phyloP scores from a whole-genome alignment of 2,329 filamentous ascomycete genomes.

The Xylariomycetidae sp. region DNA sequence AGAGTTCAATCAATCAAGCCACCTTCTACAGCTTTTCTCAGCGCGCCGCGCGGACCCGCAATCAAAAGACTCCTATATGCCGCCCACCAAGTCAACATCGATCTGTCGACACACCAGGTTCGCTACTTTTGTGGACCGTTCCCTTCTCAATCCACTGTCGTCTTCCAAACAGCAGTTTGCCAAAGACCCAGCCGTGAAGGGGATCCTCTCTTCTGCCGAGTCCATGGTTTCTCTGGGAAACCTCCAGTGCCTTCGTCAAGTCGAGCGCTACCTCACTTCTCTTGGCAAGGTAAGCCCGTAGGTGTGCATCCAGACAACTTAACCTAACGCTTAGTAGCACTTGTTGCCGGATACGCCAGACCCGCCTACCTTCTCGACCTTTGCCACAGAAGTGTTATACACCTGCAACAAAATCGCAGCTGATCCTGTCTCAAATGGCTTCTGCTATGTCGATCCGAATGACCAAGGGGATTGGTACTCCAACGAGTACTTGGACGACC shows the following conservation, averaged over 20 bases:
- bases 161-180: not conserved
- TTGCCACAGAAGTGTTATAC: too few relatives aligned
- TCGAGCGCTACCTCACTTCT: constrained; percentile 4
- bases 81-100: not conserved
- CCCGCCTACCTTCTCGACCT: too few relatives aligned
- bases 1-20: not conserved
- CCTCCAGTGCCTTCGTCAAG: constrained; percentile 1
- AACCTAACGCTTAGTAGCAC: not conserved
- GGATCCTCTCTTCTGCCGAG: constrained; percentile 2
- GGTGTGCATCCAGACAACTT: too few relatives aligned
- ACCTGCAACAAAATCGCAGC: too few relatives aligned
- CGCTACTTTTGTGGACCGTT: not conserved
- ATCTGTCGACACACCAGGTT: not conserved
- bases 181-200: constrained; percentile 1
- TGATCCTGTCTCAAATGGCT: too few relatives aligned
- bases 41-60: not conserved
- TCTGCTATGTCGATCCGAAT: too few relatives aligned
- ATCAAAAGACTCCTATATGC: not conserved
- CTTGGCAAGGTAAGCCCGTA: constrained; percentile 2
- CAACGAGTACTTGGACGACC: too few relatives aligned
- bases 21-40: not conserved
- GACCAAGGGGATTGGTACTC: too few relatives aligned
- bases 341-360: too few relatives aligned
- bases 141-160: not conserved
- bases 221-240: constrained; percentile 3